Evolutionary conservation across 768 basidiomycete genomes (phyloP).

Genomic region (Collybia mongolica): DNA sequence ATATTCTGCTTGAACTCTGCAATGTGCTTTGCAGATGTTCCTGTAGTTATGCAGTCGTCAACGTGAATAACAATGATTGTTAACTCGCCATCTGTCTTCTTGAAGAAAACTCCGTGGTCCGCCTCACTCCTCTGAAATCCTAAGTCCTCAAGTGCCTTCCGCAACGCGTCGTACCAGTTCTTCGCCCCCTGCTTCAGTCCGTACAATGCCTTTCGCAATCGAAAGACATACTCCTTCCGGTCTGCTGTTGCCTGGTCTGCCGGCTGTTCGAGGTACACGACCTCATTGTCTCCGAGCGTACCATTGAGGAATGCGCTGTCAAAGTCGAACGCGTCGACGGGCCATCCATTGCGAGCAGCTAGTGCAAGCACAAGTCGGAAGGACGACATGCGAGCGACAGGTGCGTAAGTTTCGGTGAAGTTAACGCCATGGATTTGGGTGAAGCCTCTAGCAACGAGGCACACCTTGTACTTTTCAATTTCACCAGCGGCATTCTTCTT

Average conservation of each 20-base stretch:
- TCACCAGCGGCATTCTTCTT: slow-evolving; percentile 18
- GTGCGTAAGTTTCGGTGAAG: slow-evolving; percentile 22
- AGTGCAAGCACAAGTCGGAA: slow-evolving; percentile 22
- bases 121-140: slow-evolving; percentile 15
- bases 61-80: background rate
- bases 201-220: slow-evolving; percentile 24
- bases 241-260: slow-evolving; percentile 6
- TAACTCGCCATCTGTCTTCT: background rate
- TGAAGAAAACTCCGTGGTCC: slow-evolving; percentile 22
- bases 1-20: background rate
- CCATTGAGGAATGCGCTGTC: slow-evolving; percentile 20
- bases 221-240: slow-evolving; percentile 5
- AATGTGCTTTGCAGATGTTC: background rate
- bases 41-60: slow-evolving; percentile 2
- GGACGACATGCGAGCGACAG: slow-evolving; percentile 13
- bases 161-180: slow-evolving; percentile 28
- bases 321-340: slow-evolving; percentile 16
- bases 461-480: slow-evolving; percentile 28
- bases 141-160: slow-evolving; percentile 22
- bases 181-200: slow-evolving; percentile 28
- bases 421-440: slow-evolving; percentile 32
- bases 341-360: slow-evolving; percentile 8
- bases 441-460: slow-evolving; percentile 25
- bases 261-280: slow-evolving; percentile 21
- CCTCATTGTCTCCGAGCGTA: slow-evolving; percentile 19